Conservation (phyloP, 2,329 filamentous ascomycete species). For the Amesomyces nigricolor region DNA sequence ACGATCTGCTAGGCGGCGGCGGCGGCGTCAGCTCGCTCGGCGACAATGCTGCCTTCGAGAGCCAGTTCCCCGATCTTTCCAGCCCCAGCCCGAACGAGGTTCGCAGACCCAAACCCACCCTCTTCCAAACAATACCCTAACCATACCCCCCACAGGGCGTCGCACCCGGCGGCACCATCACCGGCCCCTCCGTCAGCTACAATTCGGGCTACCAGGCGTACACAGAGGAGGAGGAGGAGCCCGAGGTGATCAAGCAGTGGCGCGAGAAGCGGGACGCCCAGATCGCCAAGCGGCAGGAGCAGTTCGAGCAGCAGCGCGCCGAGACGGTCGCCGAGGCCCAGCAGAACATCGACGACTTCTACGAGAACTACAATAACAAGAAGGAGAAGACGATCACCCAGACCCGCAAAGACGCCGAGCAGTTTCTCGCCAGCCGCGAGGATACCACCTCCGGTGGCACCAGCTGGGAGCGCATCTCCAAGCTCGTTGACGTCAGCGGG, state of each 20-base stretch:
- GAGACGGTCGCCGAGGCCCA: conserved; percentile 86
- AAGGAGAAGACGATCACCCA: conserved; percentile 89
- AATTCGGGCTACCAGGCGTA: conserved; percentile 57
- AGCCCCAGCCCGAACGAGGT: conserved; percentile 59
- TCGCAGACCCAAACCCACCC: background rate
- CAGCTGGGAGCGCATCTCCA: conserved; percentile 97
- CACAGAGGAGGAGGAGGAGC: conserved; percentile 67
- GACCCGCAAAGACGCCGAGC: conserved; percentile 85
- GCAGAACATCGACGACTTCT: conserved; percentile 96
- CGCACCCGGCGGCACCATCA: conserved; percentile 73
- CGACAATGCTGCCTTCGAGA: conserved; percentile 63
- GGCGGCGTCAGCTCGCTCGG: conserved; percentile 47
- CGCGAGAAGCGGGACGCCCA: conserved; percentile 80
- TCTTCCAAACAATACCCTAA: conserved; percentile 9
- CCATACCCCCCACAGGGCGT: conserved; percentile 49
- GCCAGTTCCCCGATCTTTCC: conserved; percentile 79
- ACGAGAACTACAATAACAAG: conserved; percentile 98
- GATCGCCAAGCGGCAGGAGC: conserved; percentile 76
- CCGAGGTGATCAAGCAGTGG: conserved; percentile 87
- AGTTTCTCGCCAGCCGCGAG: conserved; percentile 82
- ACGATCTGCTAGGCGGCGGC: conserved; percentile 66
- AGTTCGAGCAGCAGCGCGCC: conserved; percentile 74
- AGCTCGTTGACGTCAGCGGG: conserved; percentile 93
- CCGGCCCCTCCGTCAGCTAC: conserved; percentile 60
- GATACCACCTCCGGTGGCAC: conserved; percentile 93